These are phyloP conservation scores for Cucurbita maxima DNA, from an alignment of 306 rosid genomes.

Conservation along the genomic window DNA sequence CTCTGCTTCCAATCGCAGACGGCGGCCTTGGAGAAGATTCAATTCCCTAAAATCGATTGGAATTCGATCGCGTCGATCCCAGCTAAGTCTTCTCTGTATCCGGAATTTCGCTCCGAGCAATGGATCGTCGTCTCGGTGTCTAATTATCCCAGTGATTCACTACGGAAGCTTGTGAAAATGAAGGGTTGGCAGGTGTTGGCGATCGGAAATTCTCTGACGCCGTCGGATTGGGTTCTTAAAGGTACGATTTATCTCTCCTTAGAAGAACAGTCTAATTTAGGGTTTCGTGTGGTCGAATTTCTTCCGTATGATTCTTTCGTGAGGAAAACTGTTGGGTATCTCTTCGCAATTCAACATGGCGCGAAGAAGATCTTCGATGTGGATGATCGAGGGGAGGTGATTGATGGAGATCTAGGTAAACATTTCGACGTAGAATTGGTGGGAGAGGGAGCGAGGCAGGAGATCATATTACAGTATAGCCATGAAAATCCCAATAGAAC, in stretches of 20 bases:
- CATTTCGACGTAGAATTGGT: slow-evolving; percentile 79
- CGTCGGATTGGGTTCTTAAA: slow-evolving; percentile 76
- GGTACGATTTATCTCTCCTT: slow-evolving; percentile 83
- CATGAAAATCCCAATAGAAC: slow-evolving; percentile 80
- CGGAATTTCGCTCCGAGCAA: slow-evolving; percentile 49
- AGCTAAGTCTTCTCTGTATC: slow-evolving; percentile 44
- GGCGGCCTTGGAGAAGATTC: slow-evolving; percentile 53
- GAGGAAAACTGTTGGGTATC: slow-evolving; percentile 82
- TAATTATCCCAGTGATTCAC: slow-evolving; percentile 55
- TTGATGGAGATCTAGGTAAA: slow-evolving; percentile 73
- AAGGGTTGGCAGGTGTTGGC: slow-evolving; percentile 91
- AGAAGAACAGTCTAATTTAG: slow-evolving; percentile 65
- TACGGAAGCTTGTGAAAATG: slow-evolving; percentile 46
- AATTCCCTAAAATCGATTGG: slow-evolving; percentile 54
- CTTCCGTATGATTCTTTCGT: slow-evolving; percentile 82
- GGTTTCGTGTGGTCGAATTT: slow-evolving; percentile 68
- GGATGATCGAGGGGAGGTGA: slow-evolving; percentile 91
- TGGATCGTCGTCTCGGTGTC: slow-evolving; percentile 90
- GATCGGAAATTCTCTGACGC: slow-evolving; percentile 66
- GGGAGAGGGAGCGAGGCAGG: slow-evolving; percentile 82
- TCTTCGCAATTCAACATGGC: slow-evolving; percentile 92
- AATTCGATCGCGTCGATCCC: slow-evolving; percentile 26
- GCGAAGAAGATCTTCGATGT: slow-evolving; percentile 84
- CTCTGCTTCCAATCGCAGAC: slow-evolving; percentile 66
- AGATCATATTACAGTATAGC: slow-evolving; percentile 66